phyloP scores from a whole-genome alignment of 371 early-diverging fungal genomes.

The Saksenaea oblongispora region DNA sequence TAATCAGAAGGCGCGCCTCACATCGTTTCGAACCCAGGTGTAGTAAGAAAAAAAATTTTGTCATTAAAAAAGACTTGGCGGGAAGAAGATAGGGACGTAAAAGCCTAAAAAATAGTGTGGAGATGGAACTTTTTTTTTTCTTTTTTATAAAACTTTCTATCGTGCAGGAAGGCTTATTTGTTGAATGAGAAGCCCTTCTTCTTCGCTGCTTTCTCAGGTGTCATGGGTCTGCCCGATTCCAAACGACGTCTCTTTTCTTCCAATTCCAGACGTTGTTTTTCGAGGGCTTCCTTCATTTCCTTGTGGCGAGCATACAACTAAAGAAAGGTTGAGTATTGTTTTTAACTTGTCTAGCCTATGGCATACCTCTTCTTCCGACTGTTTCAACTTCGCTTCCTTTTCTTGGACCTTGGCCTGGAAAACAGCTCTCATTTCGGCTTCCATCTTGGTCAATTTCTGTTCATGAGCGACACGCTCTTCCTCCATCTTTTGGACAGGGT shows the following conservation, averaged over 20 bases:
- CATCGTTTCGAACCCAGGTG: too few species aligned
- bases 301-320: conserved; percentile 91
- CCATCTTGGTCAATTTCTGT: conserved; percentile 96
- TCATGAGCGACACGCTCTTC: conserved; percentile 93
- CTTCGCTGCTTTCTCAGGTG: conserved; percentile 79
- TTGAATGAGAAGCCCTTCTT: conserved; percentile 83
- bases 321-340: too few species aligned
- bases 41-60: too few species aligned
- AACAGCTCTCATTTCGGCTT: conserved; percentile 95
- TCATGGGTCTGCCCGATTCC: conserved; percentile 82
- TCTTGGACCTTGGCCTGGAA: conserved; percentile 98
- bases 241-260: conserved; percentile 93
- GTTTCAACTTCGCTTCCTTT: conserved; percentile 96
- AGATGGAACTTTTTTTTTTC: neutral
- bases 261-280: conserved; percentile 89
- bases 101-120: neutral
- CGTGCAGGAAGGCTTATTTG: conserved; percentile 38
- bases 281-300: conserved; percentile 96
- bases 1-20: too few species aligned
- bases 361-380: conserved; percentile 94
- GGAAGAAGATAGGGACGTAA: too few species aligned
- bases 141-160: conserved; percentile 7
- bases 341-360: too few species aligned
- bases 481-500: conserved; percentile 90
- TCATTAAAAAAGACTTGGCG: too few species aligned